Percentiles rank a stretch among this genome's conserved stretches.
phyloP scores from a whole-genome alignment of 2,329 filamentous ascomycete genomes.

The Mariannaea elegans region DNA sequence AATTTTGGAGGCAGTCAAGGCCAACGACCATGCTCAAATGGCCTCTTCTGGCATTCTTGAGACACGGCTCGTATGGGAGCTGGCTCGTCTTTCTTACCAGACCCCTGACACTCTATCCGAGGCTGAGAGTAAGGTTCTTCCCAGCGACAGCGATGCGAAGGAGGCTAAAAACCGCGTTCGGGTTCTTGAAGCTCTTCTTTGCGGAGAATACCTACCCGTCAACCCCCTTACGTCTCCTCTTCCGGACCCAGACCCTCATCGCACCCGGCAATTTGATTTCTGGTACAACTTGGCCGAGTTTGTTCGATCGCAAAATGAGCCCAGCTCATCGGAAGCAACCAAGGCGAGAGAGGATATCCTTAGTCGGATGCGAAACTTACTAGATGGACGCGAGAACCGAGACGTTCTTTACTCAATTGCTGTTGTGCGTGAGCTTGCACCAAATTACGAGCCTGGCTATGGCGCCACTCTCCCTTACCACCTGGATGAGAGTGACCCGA shows the following conservation, averaged over 20 bases:
- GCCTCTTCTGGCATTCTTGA: slow-evolving; percentile 64
- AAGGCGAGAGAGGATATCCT: slow-evolving; percentile 73
- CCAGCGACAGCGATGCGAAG: slow-evolving; percentile 65
- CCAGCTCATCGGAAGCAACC: slow-evolving; percentile 52
- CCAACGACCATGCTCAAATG: slow-evolving; percentile 62
- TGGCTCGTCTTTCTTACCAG: slow-evolving; percentile 60
- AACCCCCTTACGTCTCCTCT: slow-evolving; percentile 66
- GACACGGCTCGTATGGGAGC: slow-evolving; percentile 67
- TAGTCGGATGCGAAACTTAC: slow-evolving; percentile 70
- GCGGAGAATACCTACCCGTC: slow-evolving; percentile 69
- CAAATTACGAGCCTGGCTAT: slow-evolving; percentile 68
- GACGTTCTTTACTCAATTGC: slow-evolving; percentile 92
- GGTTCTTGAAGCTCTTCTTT: slow-evolving; percentile 80
- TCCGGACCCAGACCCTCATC: slow-evolving; percentile 60
- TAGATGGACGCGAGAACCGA: slow-evolving; percentile 85
- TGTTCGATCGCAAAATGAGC: slow-evolving; percentile 66
- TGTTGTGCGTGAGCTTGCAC: slow-evolving; percentile 78
- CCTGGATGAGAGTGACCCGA: slow-evolving; percentile 72
- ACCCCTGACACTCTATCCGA: slow-evolving; percentile 45
- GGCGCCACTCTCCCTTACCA: slow-evolving; percentile 65
- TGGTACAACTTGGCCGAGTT: slow-evolving; percentile 81
- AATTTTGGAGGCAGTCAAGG: slow-evolving; percentile 58
- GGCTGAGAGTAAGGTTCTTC: slow-evolving; percentile 47
- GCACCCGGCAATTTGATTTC: slow-evolving; percentile 76
- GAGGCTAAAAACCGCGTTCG: slow-evolving; percentile 76